Percentiles rank a stretch among this genome's conserved stretches.
Conservation (phyloP, 352 stramenopile genomes). For the Phytopythium cucurbitacearum region DNA sequence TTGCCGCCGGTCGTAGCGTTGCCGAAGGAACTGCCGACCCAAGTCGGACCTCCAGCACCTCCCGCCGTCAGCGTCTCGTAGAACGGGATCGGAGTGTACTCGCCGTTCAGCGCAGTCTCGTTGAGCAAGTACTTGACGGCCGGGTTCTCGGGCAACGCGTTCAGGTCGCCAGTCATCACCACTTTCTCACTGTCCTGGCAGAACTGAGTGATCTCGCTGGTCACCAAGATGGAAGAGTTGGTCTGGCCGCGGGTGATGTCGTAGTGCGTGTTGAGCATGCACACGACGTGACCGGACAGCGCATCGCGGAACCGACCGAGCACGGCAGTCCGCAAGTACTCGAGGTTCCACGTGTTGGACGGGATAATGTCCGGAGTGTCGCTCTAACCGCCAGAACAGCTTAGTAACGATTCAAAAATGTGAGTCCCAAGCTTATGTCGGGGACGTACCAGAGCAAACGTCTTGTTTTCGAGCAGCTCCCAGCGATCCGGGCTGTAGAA, state of each 20-base stretch:
- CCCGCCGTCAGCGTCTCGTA: conserved; percentile 59
- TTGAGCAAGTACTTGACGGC: conserved; percentile 40
- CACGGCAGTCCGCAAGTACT: conserved; percentile 57
- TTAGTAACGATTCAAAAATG: too few species aligned
- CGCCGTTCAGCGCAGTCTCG: conserved; percentile 17
- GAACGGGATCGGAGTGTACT: conserved; percentile 39
- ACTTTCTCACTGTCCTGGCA: conserved; percentile 49
- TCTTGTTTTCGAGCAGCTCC: conserved; percentile 31
- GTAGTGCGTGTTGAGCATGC: conserved; percentile 79
- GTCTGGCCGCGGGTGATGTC: conserved; percentile 54
- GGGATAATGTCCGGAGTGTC: conserved; percentile 47
- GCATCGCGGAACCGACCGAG: conserved; percentile 49
- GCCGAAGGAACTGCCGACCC: conserved; percentile 56
- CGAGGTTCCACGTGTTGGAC: conserved; percentile 62
- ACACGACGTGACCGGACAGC: conserved; percentile 22
- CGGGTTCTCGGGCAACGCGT: conserved; percentile 26
- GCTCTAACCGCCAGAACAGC: conserved; percentile 16
- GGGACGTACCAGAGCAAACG: conserved; percentile 55
- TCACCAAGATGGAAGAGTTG: conserved; percentile 48
- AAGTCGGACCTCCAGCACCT: conserved; percentile 39
- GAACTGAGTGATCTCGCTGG: conserved; percentile 26
- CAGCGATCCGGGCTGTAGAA: conserved; percentile 50
- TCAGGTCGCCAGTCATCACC: conserved; percentile 71
- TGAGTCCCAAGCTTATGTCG: not conserved
- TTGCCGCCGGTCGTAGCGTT: conserved; percentile 26